Percentiles rank a stretch among this genome's conserved stretches.
Evolutionary conservation across 306 rosid species (phyloP).

Genomic region (Biancaea sappan): DNA sequence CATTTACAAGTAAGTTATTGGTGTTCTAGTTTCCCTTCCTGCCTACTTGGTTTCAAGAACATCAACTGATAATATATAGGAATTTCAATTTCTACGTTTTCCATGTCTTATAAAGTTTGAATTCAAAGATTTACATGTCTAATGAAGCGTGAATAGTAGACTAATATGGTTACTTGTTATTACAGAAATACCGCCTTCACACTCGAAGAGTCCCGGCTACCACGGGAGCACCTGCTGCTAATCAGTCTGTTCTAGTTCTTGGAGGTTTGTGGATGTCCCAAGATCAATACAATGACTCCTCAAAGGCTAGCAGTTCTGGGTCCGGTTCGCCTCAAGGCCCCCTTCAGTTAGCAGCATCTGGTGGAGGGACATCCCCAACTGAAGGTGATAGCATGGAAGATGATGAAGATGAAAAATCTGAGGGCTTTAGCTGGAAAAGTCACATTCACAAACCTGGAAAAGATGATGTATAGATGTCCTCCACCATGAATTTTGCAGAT

Average conservation of each 20-base stretch:
- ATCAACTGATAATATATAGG: not conserved
- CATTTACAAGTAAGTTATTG: conserved; percentile 83
- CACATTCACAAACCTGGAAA: conserved; percentile 56
- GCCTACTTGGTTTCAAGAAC: conserved; percentile 22
- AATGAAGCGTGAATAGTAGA: not conserved
- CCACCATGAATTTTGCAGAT: conserved; percentile 87
- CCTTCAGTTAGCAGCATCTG: conserved; percentile 64
- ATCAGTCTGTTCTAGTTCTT: conserved; percentile 63
- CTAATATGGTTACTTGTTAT: conserved; percentile 25
- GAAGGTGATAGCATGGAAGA: conserved; percentile 76
- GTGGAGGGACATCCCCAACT: conserved; percentile 63
- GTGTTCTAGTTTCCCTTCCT: conserved; percentile 5
- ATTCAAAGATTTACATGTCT: conserved; percentile 25
- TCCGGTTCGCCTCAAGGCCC: conserved; percentile 98
- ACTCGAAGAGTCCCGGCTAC: conserved; percentile 72
- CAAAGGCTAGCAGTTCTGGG: conserved; percentile 75
- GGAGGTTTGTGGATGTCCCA: conserved; percentile 78
- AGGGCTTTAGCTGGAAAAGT: conserved; percentile 81
- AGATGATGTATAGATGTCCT: conserved; percentile 71
- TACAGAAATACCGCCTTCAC: conserved; percentile 95
- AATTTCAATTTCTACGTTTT: conserved; percentile 14
- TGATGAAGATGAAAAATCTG: conserved; percentile 82
- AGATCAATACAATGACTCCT: conserved; percentile 76
- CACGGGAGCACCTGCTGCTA: conserved; percentile 15
- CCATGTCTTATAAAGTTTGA: conserved; percentile 21